These are phyloP conservation scores for Phialemonium atrogriseum DNA, from an alignment of 2,329 filamentous ascomycete genomes.

Conservation along the genomic window DNA sequence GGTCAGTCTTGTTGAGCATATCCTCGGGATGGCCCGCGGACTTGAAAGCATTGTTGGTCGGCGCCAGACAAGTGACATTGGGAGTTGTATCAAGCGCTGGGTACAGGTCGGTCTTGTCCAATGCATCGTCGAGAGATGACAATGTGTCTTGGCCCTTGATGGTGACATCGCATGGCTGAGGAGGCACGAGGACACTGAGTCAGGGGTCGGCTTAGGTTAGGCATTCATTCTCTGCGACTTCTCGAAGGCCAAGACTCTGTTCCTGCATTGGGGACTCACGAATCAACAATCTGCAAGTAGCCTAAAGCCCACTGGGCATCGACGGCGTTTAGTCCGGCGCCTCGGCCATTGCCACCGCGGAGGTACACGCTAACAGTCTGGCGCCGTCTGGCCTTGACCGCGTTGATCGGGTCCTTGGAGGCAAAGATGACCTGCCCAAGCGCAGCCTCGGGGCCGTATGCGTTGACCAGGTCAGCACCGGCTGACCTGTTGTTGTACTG, in stretches of 20 bases:
- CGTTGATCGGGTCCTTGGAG: constrained; percentile 6
- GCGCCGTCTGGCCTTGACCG: constrained; percentile 8
- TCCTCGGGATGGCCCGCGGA: constrained; percentile 12
- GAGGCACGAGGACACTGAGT: constrained; percentile 10
- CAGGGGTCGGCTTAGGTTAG: background rate
- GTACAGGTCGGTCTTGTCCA: constrained; percentile 9
- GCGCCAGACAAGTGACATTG: constrained; percentile 16
- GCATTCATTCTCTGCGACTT: background rate
- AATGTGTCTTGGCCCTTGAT: constrained; percentile 7
- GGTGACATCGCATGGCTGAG: constrained; percentile 9
- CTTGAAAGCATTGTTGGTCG: constrained; percentile 11
- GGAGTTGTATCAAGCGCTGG: constrained; percentile 9
- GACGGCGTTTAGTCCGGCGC: constrained; percentile 5
- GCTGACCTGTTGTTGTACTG: constrained; percentile 12
- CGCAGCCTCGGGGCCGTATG: constrained; percentile 9
- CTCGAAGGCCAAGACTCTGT: no score
- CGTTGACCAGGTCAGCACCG: constrained; percentile 6
- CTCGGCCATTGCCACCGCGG: constrained; percentile 10
- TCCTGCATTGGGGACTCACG: no score
- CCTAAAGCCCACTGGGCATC: constrained; percentile 12
- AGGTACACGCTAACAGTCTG: constrained; percentile 6
- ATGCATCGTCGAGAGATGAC: constrained; percentile 5
- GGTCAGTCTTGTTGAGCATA: constrained; percentile 6
- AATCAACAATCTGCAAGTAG: constrained; percentile 13
- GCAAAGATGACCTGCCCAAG: constrained; percentile 12